Percentiles rank a stretch among this genome's conserved stretches.
Conservation (phyloP, 768 basidiomycete genomes). For the Polyporus arcularius region DNA sequence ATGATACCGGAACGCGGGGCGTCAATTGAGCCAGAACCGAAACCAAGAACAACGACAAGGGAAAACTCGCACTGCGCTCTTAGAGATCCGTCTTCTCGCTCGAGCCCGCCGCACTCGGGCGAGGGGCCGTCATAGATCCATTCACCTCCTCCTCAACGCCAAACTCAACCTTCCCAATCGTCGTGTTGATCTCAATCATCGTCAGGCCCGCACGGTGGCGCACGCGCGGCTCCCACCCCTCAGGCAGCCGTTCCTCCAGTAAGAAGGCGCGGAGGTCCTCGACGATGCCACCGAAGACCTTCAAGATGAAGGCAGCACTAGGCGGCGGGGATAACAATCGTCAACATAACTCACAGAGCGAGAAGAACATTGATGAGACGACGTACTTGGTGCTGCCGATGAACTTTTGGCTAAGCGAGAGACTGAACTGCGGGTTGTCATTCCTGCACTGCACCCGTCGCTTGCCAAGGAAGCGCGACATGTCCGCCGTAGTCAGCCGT, state of each 20-base stretch:
- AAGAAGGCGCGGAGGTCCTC: slow-evolving; percentile 56
- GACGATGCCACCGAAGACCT: slow-evolving; percentile 66
- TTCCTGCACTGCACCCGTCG: slow-evolving; percentile 59
- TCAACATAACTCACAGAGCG: neutral
- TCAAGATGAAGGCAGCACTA: slow-evolving; percentile 63
- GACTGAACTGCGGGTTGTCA: slow-evolving; percentile 58
- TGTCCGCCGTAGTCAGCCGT: slow-evolving; percentile 55
- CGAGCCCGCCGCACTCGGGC: neutral
- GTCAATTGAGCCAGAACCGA: no score
- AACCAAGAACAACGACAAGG: no score
- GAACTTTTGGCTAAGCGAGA: slow-evolving; percentile 51
- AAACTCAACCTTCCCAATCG: slow-evolving; percentile 32
- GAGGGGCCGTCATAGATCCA: slow-evolving; percentile 7
- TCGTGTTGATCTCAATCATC: slow-evolving; percentile 52
- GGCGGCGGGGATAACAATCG: neutral
- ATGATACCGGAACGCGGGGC: no score
- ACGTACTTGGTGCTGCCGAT: slow-evolving; percentile 72
- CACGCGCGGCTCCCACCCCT: slow-evolving; percentile 68
- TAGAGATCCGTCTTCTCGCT: neutral
- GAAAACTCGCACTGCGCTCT: neutral
- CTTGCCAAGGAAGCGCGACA: slow-evolving; percentile 57
- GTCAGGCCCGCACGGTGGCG: slow-evolving; percentile 62
- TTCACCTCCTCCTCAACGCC: slow-evolving; percentile 32
- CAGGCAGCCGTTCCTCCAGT: slow-evolving; percentile 69
- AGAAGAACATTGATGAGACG: neutral